Base-by-base conservation (phyloP, 345 rosid genomes). In the Rhizophora mangle region DNA sequence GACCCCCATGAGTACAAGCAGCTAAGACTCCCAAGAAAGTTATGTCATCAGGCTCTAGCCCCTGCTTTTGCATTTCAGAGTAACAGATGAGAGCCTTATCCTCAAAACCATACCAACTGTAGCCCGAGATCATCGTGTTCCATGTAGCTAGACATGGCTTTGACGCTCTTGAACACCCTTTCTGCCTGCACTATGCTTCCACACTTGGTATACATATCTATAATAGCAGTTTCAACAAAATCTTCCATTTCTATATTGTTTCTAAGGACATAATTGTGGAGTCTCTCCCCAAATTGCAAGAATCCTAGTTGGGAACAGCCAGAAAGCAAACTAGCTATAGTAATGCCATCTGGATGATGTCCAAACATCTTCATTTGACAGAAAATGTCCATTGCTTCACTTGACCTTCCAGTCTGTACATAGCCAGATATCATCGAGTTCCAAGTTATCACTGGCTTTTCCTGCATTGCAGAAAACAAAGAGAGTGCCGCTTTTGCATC, bases 381-480 rank as follows among this genome's bases (percentile, higher is more conserved):
- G 63, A 86, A 86, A 10, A 86, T 73, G 65, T 78, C 76, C 75
- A 90, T 67, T 3, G 89, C 93, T 62, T 80, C 83, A 49, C 61
- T 75, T 27, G 89, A 83, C 54, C 66, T 76, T 78, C 95, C 96
- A 29, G 91, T 80, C 60, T 87, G 96, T 62, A 84, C 81, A 62
- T 91, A 90, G 13, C 93, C 88, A 8, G 98, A 83, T 81, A 92
- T 87, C 62, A 90, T 78, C 4, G 98, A 87, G 73, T 93, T 93
- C 95, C 98, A 93, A 79, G 89, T 87, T 58, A 75, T 82, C 47
- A 90, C 59, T 52, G 86, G 78, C 43, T 82, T 83, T 75, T 85
- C 86, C 0, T 72, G 72, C 71, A 88, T 67, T 62, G 79, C 85
- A 27, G 75, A 71, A 75, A 90, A 90, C 68, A 90, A 71, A 61